Evolutionary conservation across 306 rosid species (phyloP), one percentile per base, ranked within the genome.

Genomic region (Quercus agrifolia): DNA sequence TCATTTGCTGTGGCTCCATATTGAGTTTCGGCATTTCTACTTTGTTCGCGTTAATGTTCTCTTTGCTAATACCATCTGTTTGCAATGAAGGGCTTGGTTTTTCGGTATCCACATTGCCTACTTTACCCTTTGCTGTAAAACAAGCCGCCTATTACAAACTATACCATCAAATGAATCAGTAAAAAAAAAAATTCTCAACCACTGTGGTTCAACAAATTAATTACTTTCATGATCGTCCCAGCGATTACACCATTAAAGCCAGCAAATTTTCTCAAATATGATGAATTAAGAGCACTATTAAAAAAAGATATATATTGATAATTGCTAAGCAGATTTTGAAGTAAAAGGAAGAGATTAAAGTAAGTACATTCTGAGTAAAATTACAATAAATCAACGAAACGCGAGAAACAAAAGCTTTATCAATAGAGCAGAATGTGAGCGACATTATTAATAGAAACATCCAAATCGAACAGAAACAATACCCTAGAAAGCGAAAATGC

Each of bases 1-100:
- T 95, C 98, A 91, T 92, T 82, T 90, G 80, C 51, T 88, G 97
- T 41, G 89, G 89, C 83, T 78, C 90, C 74, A 90, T 19, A 33
- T 85, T 84, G 57, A 92, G 91, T 75, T 92, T 88, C 9, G 83
- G 86, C 14, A 71, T 80, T 83, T 91, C 94, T 46, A 28, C 74
- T 52, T 83, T 89, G 71, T 75, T 88, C 27, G 76, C 79, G 52
- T 72, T 87, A 57, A 76, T 1, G 57, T 89, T 91, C 78, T 88
- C 94, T 77, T 89, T 85, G 78, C 75, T 82, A 2, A 61, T 31
- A 59, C 63, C 10, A 3, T 85, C 89, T 55, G 72, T 71, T 11
- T 66, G 19, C 10, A 77, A 76, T 3, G 69, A 77, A 25, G 80
- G 54, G 51, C 28, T 77, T 49, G 25, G 59, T 28, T 74, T 87